Evolutionary conservation across 495 filamentous ascomycete species (phyloP).

Genomic region (Alectoria sarmentosa): DNA sequence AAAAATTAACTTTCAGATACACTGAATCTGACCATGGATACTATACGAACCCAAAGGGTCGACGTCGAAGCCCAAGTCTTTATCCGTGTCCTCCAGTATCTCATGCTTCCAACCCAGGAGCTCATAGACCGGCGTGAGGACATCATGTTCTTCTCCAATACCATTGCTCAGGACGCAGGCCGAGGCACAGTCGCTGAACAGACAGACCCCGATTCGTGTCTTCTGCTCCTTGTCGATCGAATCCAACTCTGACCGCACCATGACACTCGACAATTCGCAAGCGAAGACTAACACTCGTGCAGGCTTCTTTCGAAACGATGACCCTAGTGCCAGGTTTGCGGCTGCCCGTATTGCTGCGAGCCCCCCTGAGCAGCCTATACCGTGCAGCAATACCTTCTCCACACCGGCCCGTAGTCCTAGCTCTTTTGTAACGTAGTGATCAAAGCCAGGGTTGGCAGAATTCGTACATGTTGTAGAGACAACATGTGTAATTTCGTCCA

Average conservation of each 20-base stretch:
- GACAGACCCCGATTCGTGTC: slow-evolving; percentile 49
- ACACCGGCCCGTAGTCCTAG: slow-evolving; percentile 43
- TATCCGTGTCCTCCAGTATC: slow-evolving; percentile 47
- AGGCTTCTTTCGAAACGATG: slow-evolving; percentile 42
- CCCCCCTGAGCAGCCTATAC: slow-evolving; percentile 58
- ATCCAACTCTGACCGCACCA: slow-evolving; percentile 53
- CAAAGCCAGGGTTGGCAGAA: slow-evolving; percentile 61
- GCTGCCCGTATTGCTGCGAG: slow-evolving; percentile 55
- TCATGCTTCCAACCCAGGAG: slow-evolving; percentile 53
- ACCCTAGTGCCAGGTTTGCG: slow-evolving; percentile 53
- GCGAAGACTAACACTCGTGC: slow-evolving; percentile 53
- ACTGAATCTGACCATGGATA: not conserved
- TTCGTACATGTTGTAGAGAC: slow-evolving; percentile 62
- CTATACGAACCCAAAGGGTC: slow-evolving; percentile 41
- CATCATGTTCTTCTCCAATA: slow-evolving; percentile 23
- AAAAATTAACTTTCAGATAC: not conserved
- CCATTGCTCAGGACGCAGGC: slow-evolving; percentile 52
- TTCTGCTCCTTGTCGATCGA: slow-evolving; percentile 45
- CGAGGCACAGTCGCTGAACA: slow-evolving; percentile 60
- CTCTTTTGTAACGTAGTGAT: slow-evolving; percentile 52
- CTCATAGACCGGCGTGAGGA: slow-evolving; percentile 41
- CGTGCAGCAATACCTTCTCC: slow-evolving; percentile 55
- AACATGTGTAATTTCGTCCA: slow-evolving; percentile 53
- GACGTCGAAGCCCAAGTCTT: slow-evolving; percentile 53
- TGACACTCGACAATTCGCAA: slow-evolving; percentile 51